Evolutionary conservation across 208 protist genomes (phyloP), one percentile per base, ranked within the genome.

Genomic region (Wallacemonas collosoma): DNA sequence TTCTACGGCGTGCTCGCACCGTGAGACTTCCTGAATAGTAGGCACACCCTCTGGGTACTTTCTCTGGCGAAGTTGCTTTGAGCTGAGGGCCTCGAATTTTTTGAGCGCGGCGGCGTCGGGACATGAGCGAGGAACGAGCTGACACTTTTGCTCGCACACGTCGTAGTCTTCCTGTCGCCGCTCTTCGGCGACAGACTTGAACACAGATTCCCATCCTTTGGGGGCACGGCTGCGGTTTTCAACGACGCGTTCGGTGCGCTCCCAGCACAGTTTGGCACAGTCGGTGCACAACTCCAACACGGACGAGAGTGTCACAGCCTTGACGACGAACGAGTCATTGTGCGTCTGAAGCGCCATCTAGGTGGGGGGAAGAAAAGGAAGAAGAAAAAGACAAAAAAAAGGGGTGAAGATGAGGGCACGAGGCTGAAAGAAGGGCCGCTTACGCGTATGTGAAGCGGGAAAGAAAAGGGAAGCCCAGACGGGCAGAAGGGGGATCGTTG

Each of bases 211-310:
- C 82, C 82, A 93, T 5, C 88, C 88, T 39, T 73, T 76, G 36
- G 88, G 88, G 0, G 88, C 88, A 7, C 85, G 85, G 72, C 85
- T 89, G 11, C 67, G 51, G 58, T 93, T 93, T 8, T 85, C 82
- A 2, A 93, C 61, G 2, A 91, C 69, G 26, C 85, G 80, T 26
- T 73, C 71, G 11, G 88, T 93, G 51, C 73, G 79, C 38, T 87
- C 78, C 35, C 78, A 76, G 73, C 88, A 93, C 45, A 87, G 36
- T n/a, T 75, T 78, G n/a, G 73, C 56, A 58, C 88, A 93, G 74
- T 93, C 74, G 7, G 43, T 58, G 57, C 88, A 91, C 62, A 89
- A 73, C 53, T 60, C 72, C 41, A 90, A 85, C 36, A 91, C 72
- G n/a, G 82, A 77, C n/a, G 83, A 74, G 39, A 93, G 35, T 2